These are phyloP conservation scores for Cyberlindnera galapagoensis DNA, from an alignment of 805 yeast genomes.

Conservation along the genomic window DNA sequence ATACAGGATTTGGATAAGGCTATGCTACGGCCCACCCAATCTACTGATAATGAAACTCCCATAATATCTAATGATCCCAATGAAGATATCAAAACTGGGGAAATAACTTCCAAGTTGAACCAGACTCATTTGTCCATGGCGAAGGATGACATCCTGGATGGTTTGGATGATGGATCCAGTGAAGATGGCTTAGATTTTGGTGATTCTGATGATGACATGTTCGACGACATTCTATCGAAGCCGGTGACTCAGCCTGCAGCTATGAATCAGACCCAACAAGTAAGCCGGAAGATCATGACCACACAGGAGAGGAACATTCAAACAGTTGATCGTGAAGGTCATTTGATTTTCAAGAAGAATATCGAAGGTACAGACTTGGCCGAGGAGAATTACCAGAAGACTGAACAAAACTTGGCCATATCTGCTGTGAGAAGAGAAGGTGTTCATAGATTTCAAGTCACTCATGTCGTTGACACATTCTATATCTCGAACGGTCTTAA, in stretches of 20 bases:
- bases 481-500: constrained; percentile 26
- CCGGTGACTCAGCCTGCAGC: constrained; percentile 7
- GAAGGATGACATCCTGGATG: too few species aligned
- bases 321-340: constrained; percentile 18
- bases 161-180: too few species aligned
- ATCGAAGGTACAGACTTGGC: constrained; percentile 19
- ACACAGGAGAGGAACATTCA: constrained; percentile 20
- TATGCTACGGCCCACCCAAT: too few species aligned
- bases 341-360: constrained; percentile 17
- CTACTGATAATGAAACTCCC: too few species aligned
- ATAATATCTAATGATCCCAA: too few species aligned
- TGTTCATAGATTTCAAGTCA: constrained; percentile 44
- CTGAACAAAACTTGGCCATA: constrained; percentile 26
- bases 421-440: constrained; percentile 40
- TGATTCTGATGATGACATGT: constrained; percentile 13
- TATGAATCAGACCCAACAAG: too few species aligned
- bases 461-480: constrained; percentile 24
- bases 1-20: constrained; percentile 12
- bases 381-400: constrained; percentile 8
- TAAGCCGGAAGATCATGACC: too few species aligned
- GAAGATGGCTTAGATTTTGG: constrained; percentile 5
- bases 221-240: constrained; percentile 12
- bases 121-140: too few species aligned
- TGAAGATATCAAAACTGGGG: too few species aligned
- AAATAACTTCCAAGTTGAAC: too few species aligned